Conservation (phyloP, 164 flowering plant genomes). For the Paratinospora sagittata region DNA sequence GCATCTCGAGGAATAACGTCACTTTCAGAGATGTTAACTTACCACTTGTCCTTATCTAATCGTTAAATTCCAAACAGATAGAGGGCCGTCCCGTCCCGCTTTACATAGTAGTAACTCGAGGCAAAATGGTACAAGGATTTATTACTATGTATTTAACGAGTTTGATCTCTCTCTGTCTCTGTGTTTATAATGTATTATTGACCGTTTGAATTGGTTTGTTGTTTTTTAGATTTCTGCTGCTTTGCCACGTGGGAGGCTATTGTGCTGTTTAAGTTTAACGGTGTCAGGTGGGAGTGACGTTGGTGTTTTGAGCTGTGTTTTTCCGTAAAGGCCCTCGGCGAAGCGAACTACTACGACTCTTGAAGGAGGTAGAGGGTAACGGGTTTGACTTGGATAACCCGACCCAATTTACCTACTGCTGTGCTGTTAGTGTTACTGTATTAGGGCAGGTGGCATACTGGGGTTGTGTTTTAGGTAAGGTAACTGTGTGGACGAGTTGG, state of each 20-base stretch:
- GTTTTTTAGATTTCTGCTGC: too few relatives aligned
- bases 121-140: not conserved
- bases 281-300: not conserved
- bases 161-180: too few relatives aligned
- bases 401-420: not conserved
- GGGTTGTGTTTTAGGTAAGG: too few relatives aligned
- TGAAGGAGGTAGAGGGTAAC: too few relatives aligned
- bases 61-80: constrained; percentile 3
- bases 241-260: not conserved
- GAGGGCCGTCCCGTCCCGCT: too few relatives aligned
- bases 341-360: not conserved
- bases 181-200: too few relatives aligned
- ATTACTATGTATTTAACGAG: not conserved
- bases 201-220: too few relatives aligned
- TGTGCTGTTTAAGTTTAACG: too few relatives aligned
- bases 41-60: constrained; percentile 1
- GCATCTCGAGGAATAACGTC: not conserved
- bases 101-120: not conserved
- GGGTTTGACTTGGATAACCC: too few relatives aligned
- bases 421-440: not conserved
- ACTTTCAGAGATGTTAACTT: not conserved
- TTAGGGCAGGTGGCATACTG: not conserved
- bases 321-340: too few relatives aligned
- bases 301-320: too few relatives aligned
- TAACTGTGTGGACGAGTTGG: not conserved